Percentiles rank a stretch among this genome's conserved stretches.
These are phyloP conservation scores for Rugonectria rugulosa DNA, from an alignment of 2,329 filamentous ascomycete species.

Conservation along the genomic window DNA sequence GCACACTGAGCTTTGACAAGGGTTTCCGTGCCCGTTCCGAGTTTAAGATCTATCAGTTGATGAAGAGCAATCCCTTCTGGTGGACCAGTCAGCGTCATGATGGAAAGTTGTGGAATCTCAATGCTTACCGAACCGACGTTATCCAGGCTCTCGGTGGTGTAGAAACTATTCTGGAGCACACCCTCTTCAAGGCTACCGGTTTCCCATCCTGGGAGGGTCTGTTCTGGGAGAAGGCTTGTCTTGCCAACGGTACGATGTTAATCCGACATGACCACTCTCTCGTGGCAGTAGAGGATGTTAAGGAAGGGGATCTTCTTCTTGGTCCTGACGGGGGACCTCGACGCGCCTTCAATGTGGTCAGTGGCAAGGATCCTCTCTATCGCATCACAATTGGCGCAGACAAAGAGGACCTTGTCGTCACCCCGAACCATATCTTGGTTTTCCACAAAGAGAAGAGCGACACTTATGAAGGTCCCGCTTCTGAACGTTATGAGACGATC, in stretches of 20 bases:
- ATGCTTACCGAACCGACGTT: slow-evolving; percentile 94
- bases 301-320: slow-evolving; percentile 56
- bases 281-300: slow-evolving; percentile 56
- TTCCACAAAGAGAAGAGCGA: slow-evolving; percentile 46
- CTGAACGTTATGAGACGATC: slow-evolving; percentile 48
- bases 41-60: slow-evolving; percentile 98
- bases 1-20: slow-evolving; percentile 97
- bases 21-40: slow-evolving; percentile 94
- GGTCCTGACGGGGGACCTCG: slow-evolving; percentile 57
- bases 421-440: slow-evolving; percentile 57
- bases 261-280: slow-evolving; percentile 53
- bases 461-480: slow-evolving; percentile 9
- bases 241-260: slow-evolving; percentile 53
- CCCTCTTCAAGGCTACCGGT: slow-evolving; percentile 93
- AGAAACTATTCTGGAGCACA: slow-evolving; percentile 97
- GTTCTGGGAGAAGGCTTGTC: slow-evolving; percentile 79
- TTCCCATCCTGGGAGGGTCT: slow-evolving; percentile 97
- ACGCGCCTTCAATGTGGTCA: slow-evolving; percentile 58
- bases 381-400: slow-evolving; percentile 52
- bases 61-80: slow-evolving; percentile 99
- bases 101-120: slow-evolving; percentile 96
- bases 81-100: slow-evolving; percentile 98
- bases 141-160: slow-evolving; percentile 97
- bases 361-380: slow-evolving; percentile 55
- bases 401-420: slow-evolving; percentile 58